Evolutionary conservation across 1,284 basidiomycete species (phyloP).

Genomic region (Peniophora sp.): DNA sequence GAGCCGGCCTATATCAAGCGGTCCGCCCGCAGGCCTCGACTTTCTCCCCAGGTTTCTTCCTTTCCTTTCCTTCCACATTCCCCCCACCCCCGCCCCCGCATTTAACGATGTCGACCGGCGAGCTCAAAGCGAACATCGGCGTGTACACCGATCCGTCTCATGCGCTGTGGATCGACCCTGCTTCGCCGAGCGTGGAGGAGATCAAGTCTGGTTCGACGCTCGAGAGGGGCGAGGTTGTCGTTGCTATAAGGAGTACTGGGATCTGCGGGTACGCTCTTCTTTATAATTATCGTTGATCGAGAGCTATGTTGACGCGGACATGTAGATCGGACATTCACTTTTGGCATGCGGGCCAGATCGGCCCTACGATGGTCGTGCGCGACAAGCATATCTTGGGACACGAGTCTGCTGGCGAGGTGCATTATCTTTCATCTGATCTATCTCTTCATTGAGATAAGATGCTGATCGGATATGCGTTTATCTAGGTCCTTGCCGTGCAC

Average conservation of each 20-base stretch:
- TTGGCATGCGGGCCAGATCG: conserved; percentile 57
- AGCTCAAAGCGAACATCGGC: conserved; percentile 13
- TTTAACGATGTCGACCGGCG: conserved; percentile 1
- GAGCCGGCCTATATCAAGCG: too few relatives aligned
- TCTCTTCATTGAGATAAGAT: background rate
- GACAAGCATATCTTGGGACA: conserved; percentile 36
- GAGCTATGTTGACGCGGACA: conserved; percentile 17
- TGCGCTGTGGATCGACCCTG: conserved; percentile 11
- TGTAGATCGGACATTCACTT: conserved; percentile 45
- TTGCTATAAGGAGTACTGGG: conserved; percentile 56
- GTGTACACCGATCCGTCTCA: conserved; percentile 13
- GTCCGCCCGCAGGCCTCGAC: too few relatives aligned
- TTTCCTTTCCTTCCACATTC: background rate
- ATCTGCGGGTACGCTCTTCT: conserved; percentile 49
- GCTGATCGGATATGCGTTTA: too few relatives aligned
- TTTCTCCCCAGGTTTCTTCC: too few relatives aligned
- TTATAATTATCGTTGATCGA: conserved; percentile 17
- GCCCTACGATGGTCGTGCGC: conserved; percentile 58
- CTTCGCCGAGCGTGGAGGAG: conserved; percentile 5
- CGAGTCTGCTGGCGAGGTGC: conserved; percentile 56
- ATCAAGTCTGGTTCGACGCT: conserved; percentile 6
- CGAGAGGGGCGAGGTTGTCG: conserved; percentile 32
- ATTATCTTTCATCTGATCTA: background rate
- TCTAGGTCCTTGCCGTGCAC: conserved; percentile 8
- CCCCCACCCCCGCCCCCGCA: background rate